Conservation (phyloP, 179 eudicot genomes). For the Beta macrorhiza region DNA sequence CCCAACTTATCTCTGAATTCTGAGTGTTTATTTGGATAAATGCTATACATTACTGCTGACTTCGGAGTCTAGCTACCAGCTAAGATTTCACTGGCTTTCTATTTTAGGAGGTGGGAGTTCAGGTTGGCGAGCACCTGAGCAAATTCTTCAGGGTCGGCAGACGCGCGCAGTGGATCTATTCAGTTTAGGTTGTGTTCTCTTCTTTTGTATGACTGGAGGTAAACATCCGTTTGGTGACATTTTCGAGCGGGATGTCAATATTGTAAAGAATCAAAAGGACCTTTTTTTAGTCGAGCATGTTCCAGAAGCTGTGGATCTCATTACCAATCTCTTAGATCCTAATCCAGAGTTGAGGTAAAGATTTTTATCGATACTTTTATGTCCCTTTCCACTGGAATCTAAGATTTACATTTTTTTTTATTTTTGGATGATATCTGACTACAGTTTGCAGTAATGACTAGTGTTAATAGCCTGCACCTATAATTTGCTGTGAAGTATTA, state of each 20-base stretch:
- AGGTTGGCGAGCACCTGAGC: slow-evolving; percentile 85
- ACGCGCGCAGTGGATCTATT: slow-evolving; percentile 71
- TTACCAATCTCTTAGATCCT: slow-evolving; percentile 53
- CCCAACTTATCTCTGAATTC: not conserved
- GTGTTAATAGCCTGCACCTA: too few species aligned
- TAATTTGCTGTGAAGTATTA: too few species aligned
- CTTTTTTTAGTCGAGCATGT: slow-evolving; percentile 60
- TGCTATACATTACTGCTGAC: not conserved
- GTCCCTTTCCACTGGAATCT: not conserved
- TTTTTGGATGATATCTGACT: too few species aligned
- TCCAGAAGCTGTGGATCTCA: slow-evolving; percentile 73
- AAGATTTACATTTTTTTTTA: not conserved
- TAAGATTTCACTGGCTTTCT: slow-evolving; percentile 12
- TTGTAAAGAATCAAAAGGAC: slow-evolving; percentile 53
- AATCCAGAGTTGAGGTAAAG: slow-evolving; percentile 57
- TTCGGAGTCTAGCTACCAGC: not conserved
- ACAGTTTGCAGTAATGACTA: not conserved
- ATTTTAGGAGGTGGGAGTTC: slow-evolving; percentile 63
- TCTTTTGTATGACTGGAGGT: slow-evolving; percentile 71
- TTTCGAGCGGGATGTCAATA: slow-evolving; percentile 66
- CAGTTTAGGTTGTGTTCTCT: slow-evolving; percentile 70
- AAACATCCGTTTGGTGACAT: slow-evolving; percentile 69
- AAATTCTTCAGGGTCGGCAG: slow-evolving; percentile 61
- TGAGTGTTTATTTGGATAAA: not conserved
- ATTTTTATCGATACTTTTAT: slow-evolving; percentile 7